phyloP scores from a whole-genome alignment of 148 eudicot genomes.

The Chenopodium suecicum region DNA sequence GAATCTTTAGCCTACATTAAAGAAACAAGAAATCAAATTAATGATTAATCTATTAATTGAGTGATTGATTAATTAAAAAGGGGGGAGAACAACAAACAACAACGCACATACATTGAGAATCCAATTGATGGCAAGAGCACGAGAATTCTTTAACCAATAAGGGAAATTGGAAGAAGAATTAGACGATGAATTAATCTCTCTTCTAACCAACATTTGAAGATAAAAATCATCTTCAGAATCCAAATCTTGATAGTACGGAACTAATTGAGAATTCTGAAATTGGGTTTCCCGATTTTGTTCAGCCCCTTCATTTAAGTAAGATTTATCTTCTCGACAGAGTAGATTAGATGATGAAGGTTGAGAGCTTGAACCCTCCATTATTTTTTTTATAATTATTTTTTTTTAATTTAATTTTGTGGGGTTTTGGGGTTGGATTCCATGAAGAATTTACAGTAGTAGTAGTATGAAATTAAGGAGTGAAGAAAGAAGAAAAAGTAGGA shows the following conservation, averaged over 20 bases:
- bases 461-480: background rate
- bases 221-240: slow-evolving; percentile 41
- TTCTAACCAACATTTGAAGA: slow-evolving; percentile 33
- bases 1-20: slow-evolving; percentile 36
- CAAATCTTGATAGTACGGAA: background rate
- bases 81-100: background rate
- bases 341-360: slow-evolving; percentile 22
- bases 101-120: slow-evolving; percentile 41
- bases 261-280: background rate
- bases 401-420: background rate
- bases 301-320: slow-evolving; percentile 23
- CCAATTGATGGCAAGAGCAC: slow-evolving; percentile 45
- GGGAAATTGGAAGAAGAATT: slow-evolving; percentile 2
- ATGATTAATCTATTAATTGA: background rate
- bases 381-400: background rate
- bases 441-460: background rate
- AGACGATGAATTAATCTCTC: slow-evolving; percentile 31
- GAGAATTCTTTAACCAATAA: slow-evolving; percentile 41
- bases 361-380: slow-evolving; percentile 20
- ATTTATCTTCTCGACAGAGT: slow-evolving; percentile 47
- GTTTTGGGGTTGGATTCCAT: background rate
- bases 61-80: background rate
- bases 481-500: background rate
- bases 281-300: background rate
- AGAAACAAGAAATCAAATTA: no score